Evolutionary conservation across 1,284 basidiomycete species (phyloP).

Genomic region (Schizophyllum commune): DNA sequence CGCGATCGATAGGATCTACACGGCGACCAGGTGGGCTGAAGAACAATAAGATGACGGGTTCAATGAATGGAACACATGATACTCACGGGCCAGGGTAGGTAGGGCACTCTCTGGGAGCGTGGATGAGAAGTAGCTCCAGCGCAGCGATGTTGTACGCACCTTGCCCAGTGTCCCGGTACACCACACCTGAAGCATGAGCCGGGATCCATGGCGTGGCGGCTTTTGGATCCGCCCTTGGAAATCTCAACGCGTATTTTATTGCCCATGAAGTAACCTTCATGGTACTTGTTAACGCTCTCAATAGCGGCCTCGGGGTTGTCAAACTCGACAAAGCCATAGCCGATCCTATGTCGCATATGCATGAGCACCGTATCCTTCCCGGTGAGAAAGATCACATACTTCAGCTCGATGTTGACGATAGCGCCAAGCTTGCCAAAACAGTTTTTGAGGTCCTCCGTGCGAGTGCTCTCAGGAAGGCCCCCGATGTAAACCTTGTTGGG

Average conservation of each 20-base stretch:
- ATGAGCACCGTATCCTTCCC: constrained; percentile 11
- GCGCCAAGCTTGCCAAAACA: constrained; percentile 81
- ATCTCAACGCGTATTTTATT: constrained; percentile 81
- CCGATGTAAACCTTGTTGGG: constrained; percentile 87
- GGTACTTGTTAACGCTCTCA: constrained; percentile 76
- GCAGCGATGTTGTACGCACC: constrained; percentile 36
- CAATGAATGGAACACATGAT: background rate
- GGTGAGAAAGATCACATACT: constrained; percentile 42
- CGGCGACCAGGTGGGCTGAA: constrained; percentile 22
- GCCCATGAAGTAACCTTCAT: constrained; percentile 83
- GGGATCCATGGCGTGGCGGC: constrained; percentile 71
- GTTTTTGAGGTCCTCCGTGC: constrained; percentile 71
- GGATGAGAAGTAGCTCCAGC: background rate
- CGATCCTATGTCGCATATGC: constrained; percentile 40
- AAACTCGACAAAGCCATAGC: constrained; percentile 86
- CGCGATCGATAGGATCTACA: constrained; percentile 45
- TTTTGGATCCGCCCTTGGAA: constrained; percentile 73
- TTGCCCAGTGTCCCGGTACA: constrained; percentile 77
- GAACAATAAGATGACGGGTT: constrained; percentile 2
- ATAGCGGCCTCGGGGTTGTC: constrained; percentile 71
- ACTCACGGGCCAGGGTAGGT: constrained; percentile 41
- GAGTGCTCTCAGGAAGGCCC: constrained; percentile 77
- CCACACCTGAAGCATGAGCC: constrained; percentile 83
- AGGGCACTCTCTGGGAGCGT: constrained; percentile 59
- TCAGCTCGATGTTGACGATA: constrained; percentile 71